These are phyloP conservation scores for Aspergillus brasiliensis DNA, from an alignment of 2,329 filamentous ascomycete species.

Conservation along the genomic window DNA sequence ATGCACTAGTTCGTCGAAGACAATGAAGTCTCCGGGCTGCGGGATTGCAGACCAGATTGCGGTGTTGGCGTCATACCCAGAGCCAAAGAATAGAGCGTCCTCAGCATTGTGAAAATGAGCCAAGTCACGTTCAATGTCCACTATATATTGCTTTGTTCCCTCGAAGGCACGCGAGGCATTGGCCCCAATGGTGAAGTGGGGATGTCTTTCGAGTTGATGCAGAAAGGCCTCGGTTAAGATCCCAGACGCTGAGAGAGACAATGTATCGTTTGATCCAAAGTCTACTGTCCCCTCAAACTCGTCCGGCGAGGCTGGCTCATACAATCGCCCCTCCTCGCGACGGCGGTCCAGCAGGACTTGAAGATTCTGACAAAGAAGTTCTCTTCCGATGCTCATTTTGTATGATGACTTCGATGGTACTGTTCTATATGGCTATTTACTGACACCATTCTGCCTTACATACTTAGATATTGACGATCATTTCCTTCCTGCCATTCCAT, in stretches of 20 bases:
- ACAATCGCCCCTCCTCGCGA: slow-evolving; percentile 10
- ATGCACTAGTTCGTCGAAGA: slow-evolving; percentile 69
- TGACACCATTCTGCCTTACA: neutral
- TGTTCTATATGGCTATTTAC: no score
- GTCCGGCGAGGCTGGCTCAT: slow-evolving; percentile 6
- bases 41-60: slow-evolving; percentile 57
- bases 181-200: slow-evolving; percentile 16
- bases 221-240: slow-evolving; percentile 12
- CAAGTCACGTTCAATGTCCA: slow-evolving; percentile 51
- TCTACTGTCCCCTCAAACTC: slow-evolving; percentile 11
- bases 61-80: slow-evolving; percentile 60
- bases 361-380: slow-evolving; percentile 11
- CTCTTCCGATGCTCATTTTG: slow-evolving; percentile 7
- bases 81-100: slow-evolving; percentile 56
- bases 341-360: slow-evolving; percentile 10
- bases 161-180: slow-evolving; percentile 14
- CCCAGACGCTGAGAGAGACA: slow-evolving; percentile 16
- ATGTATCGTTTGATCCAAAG: slow-evolving; percentile 21
- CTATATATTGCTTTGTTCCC: slow-evolving; percentile 15
- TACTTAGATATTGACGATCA: neutral
- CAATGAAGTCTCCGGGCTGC: slow-evolving; percentile 55
- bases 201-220: slow-evolving; percentile 14
- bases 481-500: neutral
- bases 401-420: neutral
- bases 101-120: slow-evolving; percentile 56